Base-by-base conservation (phyloP, 768 basidiomycete species). In the Leccinum disarticulatum region DNA sequence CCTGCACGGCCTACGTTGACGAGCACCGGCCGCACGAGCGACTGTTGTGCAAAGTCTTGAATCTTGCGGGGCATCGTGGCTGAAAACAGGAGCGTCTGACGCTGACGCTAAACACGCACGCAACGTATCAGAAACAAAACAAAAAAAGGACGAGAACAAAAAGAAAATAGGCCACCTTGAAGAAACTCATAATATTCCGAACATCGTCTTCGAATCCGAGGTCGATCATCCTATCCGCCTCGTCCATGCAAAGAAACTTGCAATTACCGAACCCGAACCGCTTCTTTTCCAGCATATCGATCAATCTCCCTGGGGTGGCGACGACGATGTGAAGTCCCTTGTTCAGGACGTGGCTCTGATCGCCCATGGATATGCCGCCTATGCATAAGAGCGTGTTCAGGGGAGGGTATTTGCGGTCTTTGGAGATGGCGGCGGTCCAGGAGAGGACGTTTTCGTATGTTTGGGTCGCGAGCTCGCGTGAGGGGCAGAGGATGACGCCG, bases 41-140 rank as follows among this genome's bases (percentile, higher is more conserved):
- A 96, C 70, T 95, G 91, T 63, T 93, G 91, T 3, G 97, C 97
- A 73, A 99, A 99, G 68, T 99, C 97, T 74, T 98, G 97, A 57
- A 99, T 98, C 70, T 98, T 98, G 55, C 91, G 83, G 4, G 97
- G 97, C 97, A 99, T 99, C 1, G 97, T 99, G 0, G 97, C 97
- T 2, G 97, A 99, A 76, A 98, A 99, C 31, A 99, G 80, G 4
- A 98, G 81, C 0, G 97, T 99, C 76, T 99, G 97, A 4, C 97
- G 84, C 82, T 99, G 97, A 62, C 90, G 85, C 93, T 97, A 60
- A 61, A 57, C 27, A 3, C 6, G 27, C 28, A 54, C 48, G 5
- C 13, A 22, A 15, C 19, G 25, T 41, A 47, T 58, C 57, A 27
- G 14, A 35, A 33, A 33, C 1, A 22, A 22, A 22, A 22, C 22